Conservation (phyloP, 1,139 yeast species). For the Wickerhamomyces sp. region DNA sequence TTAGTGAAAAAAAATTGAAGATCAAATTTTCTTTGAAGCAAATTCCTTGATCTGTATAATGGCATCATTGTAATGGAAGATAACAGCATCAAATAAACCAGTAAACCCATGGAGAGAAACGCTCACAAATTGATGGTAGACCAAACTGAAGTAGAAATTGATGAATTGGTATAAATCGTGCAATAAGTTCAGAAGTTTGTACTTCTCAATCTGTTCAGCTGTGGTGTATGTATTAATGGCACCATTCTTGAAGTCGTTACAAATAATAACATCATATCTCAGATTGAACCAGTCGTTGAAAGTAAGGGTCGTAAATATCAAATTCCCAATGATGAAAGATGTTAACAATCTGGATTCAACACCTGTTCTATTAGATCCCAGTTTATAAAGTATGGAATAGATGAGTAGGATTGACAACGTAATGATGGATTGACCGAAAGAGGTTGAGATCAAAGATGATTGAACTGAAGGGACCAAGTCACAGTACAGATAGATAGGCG, state of each 20-base stretch:
- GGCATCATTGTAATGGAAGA: no score
- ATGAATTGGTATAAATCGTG: background rate
- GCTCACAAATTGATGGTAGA: conserved; percentile 15
- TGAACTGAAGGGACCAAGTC: conserved; percentile 16
- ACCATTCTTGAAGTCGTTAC: conserved; percentile 24
- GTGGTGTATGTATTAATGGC: conserved; percentile 18
- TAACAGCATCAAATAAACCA: no score
- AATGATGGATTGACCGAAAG: conserved; percentile 20
- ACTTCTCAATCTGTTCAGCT: conserved; percentile 16
- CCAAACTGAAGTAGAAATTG: conserved; percentile 10
- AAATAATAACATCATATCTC: conserved; percentile 17
- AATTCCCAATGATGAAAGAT: conserved; percentile 17
- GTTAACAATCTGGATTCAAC: conserved; percentile 19
- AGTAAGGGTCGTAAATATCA: conserved; percentile 9
- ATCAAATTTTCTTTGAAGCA: no score
- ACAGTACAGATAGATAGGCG: conserved; percentile 21
- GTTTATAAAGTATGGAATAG: conserved; percentile 11
- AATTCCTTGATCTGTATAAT: no score
- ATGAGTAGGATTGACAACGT: conserved; percentile 8
- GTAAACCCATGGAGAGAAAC: no score
- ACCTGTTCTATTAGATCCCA: conserved; percentile 6
- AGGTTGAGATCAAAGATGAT: conserved; percentile 21
- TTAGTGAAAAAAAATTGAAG: no score
- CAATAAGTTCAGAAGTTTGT: conserved; percentile 10
- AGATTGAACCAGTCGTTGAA: conserved; percentile 23